Conservation (phyloP, 306 rosid species). For the Casuarina glauca region DNA sequence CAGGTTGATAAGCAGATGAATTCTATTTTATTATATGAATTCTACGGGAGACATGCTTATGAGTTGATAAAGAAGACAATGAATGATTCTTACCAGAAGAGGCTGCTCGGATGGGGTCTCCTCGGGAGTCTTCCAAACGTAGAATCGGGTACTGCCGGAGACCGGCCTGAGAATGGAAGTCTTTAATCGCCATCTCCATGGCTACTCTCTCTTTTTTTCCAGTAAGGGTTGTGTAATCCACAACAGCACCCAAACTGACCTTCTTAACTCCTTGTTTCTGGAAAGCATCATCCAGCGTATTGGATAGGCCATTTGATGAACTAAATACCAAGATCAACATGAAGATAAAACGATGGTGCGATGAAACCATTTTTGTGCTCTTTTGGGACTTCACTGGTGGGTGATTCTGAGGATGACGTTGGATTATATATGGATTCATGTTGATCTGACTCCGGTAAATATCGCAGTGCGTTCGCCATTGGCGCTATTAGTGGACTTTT, state of each 20-base stretch:
- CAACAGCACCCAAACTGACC: background rate
- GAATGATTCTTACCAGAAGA: background rate
- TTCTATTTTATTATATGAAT: background rate
- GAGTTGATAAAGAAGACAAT: background rate
- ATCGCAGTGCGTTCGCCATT: too few relatives aligned
- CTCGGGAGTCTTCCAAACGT: conserved; percentile 9
- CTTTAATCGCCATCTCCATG: background rate
- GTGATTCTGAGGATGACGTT: too few relatives aligned
- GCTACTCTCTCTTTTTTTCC: conserved; percentile 24
- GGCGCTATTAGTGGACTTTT: too few relatives aligned
- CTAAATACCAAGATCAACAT: background rate
- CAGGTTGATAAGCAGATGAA: too few relatives aligned
- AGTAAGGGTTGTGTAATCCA: background rate
- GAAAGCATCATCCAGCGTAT: background rate
- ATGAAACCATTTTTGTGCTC: too few relatives aligned
- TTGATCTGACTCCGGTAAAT: too few relatives aligned
- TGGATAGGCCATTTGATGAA: background rate
- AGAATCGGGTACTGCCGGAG: background rate
- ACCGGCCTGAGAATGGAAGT: too few relatives aligned
- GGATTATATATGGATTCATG: too few relatives aligned
- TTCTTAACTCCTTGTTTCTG: background rate
- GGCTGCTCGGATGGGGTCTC: conserved; percentile 11
- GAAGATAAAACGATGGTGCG: background rate
- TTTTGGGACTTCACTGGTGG: too few relatives aligned
- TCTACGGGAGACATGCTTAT: background rate